Base-by-base conservation (phyloP, 352 stramenopile species). In the Globisporangium emineosum region DNA sequence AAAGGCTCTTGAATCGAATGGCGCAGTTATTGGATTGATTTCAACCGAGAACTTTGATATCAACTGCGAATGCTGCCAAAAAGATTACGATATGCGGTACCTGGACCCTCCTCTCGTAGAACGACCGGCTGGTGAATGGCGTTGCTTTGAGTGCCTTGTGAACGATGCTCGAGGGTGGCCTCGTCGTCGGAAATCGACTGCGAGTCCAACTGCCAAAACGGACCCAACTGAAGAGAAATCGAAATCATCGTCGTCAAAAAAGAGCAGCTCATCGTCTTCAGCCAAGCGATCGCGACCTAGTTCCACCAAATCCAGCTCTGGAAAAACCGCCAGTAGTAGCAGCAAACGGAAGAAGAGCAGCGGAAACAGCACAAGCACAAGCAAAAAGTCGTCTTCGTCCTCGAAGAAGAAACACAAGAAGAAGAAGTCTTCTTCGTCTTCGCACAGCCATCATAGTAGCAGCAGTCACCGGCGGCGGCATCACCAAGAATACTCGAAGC, bases 101-200 rank as follows among this genome's bases (percentile, higher is more conserved):
- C 47, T 96, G 32, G 87, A 96, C 27, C 87, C 87, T 62, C 87
- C 87, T 2, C 74, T 96, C 15, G 75, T 86, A 10, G 79, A 92
- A 51, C 86, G 81, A 23, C 87, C 87, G 2, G 67, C 69, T 19
- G 87, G 86, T 43, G 87, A 94, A 45, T 96, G 88, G 88, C 75
- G 83, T 23, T 96, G 88, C 65, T 94, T 96, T 64, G 88, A 96
- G 60, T 96, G 88, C 51, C 78, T 96, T 8, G 88, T 96, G 23
- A 96, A 96, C 55, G 86, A 94, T 66, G 84, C 83, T 50, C 76
- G 86, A 3, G 88, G 88, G 0, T 96, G 88, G 88, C 88, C 88
- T 54, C 79, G 83, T 57, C 77, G 73, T 32, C 78, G 66, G 23
- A 77, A 89, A 42, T 66, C 70, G 55, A 64, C 60, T 21, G 61